Evolutionary conservation across 1,139 yeast species (phyloP), one percentile per base, ranked within the genome.

Genomic region (Zhuliangozyma blackwelliae): DNA sequence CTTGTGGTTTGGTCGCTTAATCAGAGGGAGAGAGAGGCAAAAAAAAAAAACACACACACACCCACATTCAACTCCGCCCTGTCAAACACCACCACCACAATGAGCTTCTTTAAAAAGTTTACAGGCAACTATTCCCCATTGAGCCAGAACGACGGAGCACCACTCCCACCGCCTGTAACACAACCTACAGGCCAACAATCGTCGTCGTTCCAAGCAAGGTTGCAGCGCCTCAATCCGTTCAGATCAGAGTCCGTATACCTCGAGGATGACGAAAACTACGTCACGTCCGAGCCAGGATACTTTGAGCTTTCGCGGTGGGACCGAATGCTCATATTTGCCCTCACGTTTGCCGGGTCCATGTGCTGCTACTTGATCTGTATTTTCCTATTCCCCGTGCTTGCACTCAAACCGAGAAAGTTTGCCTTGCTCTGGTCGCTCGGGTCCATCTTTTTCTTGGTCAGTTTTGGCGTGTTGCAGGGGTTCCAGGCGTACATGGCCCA

Each of bases 401-500:
- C 77, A 2, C 55, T 77, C 31, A 76, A 72, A 49, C 84, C 84
- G 0, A 57, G 75, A 33, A 79, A 79, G 50, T 78, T 79, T 55
- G 80, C 82, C 13, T 48, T 77, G 13, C 59, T 79, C 34, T 79
- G 84, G 82, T 72, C 82, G 0, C 52, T 79, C 32, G 85, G 86
- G 0, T 75, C 82, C 7, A 63, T 77, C 2, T 63, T 78, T 46
- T 79, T 79, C 56, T 52, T 79, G 39, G 63, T 71, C 6, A 72
- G 82, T 41, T 79, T 79, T 50, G 81, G 79, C 3, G 72, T 78
- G 0, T 54, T 78, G 34, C 82, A 77, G 50, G 84, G 84, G 0
- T 63, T 68, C 43, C 51, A 56, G 40, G 65, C 73, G 2, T 79
- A 77, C 44, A 51, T 71, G 46, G 54, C 57, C 10, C 81, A 75